Evolutionary conservation across 2,329 filamentous ascomycete genomes (phyloP).

Genomic region (Trichoderma lentiforme): DNA sequence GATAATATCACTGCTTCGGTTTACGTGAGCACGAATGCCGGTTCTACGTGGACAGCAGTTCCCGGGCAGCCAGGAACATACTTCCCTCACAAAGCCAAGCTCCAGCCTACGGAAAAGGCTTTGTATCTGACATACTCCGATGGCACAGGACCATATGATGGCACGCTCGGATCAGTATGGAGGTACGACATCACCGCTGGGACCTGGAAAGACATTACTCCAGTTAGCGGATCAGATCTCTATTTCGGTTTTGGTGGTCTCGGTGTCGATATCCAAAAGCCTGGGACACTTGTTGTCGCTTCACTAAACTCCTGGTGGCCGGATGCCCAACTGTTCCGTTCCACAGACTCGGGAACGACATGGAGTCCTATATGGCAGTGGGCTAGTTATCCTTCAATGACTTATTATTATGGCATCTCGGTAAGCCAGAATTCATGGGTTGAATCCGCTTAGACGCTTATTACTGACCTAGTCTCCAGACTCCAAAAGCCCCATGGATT

Average conservation of each 20-base stretch:
- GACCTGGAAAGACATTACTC: conserved; percentile 10
- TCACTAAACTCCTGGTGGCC: conserved; percentile 13
- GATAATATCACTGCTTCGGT: conserved; percentile 13
- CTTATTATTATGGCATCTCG: conserved; percentile 11
- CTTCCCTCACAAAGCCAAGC: conserved; percentile 12
- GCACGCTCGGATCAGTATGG: background rate
- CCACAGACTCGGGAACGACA: background rate
- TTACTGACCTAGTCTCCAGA: background rate
- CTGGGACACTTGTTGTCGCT: background rate
- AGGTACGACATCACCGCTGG: conserved; percentile 1
- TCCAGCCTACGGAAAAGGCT: conserved; percentile 1
- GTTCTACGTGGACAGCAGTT: conserved; percentile 7
- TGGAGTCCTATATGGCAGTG: conserved; percentile 3
- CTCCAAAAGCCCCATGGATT: conserved; percentile 6
- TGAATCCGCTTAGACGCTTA: background rate
- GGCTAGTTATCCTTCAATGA: conserved; percentile 9
- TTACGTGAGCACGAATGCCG: conserved; percentile 11
- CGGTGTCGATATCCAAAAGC: background rate
- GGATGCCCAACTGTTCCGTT: conserved; percentile 4
- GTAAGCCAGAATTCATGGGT: background rate
- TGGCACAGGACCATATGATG: conserved; percentile 9
- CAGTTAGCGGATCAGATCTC: background rate
- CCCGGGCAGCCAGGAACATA: conserved; percentile 5
- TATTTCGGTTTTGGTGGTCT: conserved; percentile 11
- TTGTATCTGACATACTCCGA: conserved; percentile 6